phyloP scores from a whole-genome alignment of 1,139 yeast species.

The Martiniozyma asiatica region DNA sequence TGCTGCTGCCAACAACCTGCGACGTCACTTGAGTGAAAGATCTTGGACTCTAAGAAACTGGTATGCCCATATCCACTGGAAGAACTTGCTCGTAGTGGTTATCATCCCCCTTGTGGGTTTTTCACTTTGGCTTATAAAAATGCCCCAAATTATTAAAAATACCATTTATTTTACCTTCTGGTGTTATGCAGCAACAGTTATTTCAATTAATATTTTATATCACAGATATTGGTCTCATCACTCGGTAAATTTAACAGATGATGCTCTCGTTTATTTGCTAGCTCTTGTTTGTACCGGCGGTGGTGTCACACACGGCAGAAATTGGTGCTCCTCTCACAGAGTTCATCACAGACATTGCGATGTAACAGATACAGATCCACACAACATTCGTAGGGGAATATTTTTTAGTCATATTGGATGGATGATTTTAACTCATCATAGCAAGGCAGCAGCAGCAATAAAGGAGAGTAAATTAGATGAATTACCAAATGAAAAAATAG shows the following conservation, averaged over 20 bases:
- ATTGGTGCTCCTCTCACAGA: slow-evolving; percentile 57
- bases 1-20: no score
- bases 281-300: slow-evolving; percentile 46
- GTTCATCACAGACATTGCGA: slow-evolving; percentile 64
- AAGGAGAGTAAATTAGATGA: slow-evolving; percentile 26
- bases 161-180: slow-evolving; percentile 24
- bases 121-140: slow-evolving; percentile 10
- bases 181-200: slow-evolving; percentile 30
- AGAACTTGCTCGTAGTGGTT: slow-evolving; percentile 18
- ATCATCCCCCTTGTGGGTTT: slow-evolving; percentile 22
- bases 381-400: slow-evolving; percentile 46
- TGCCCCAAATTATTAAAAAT: slow-evolving; percentile 14
- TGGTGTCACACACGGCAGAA: slow-evolving; percentile 49
- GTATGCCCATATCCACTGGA: slow-evolving; percentile 27
- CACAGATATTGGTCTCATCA: slow-evolving; percentile 59
- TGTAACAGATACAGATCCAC: slow-evolving; percentile 52
- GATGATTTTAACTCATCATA: slow-evolving; percentile 44
- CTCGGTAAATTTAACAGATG: slow-evolving; percentile 30
- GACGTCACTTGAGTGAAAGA: slow-evolving; percentile 23
- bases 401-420: slow-evolving; percentile 56
- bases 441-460: slow-evolving; percentile 25
- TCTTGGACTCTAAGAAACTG: slow-evolving; percentile 28
- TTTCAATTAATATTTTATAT: slow-evolving; percentile 43
- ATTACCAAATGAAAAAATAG: slow-evolving; percentile 25
- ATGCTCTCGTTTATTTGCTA: slow-evolving; percentile 30